Evolutionary conservation across 2,329 filamentous ascomycete species (phyloP).

Genomic region (Sarocladium brachiariae): DNA sequence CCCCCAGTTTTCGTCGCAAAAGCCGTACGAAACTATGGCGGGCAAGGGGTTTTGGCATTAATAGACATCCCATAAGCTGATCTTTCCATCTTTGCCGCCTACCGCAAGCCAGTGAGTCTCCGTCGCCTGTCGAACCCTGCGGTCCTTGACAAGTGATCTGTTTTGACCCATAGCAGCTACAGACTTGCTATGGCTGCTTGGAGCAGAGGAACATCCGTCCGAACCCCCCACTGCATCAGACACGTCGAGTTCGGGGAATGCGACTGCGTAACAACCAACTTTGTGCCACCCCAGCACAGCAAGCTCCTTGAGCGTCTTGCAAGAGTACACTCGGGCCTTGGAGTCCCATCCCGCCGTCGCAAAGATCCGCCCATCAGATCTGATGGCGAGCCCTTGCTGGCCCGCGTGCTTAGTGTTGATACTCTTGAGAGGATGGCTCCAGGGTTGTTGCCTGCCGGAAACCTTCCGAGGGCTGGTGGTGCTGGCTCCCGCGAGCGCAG

Average conservation of each 20-base stretch:
- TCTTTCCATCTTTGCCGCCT: constrained; percentile 89
- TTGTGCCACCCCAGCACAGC: constrained; percentile 94
- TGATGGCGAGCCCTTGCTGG: constrained; percentile 72
- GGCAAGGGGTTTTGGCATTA: constrained; percentile 24
- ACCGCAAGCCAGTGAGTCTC: constrained; percentile 81
- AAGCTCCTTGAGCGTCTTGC: constrained; percentile 74
- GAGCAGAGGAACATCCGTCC: too few relatives aligned
- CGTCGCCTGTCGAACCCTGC: constrained; percentile 56
- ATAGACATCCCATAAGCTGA: constrained; percentile 94
- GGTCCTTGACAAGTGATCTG: constrained; percentile 46
- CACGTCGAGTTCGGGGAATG: constrained; percentile 51
- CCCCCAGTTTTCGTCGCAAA: too few relatives aligned
- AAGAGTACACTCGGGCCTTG: constrained; percentile 71
- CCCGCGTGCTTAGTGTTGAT: constrained; percentile 82
- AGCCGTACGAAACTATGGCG: too few relatives aligned
- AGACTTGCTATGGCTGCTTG: constrained; percentile 16
- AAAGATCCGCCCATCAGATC: constrained; percentile 76
- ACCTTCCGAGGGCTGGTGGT: neutral
- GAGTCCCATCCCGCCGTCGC: constrained; percentile 92
- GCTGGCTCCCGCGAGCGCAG: constrained; percentile 15
- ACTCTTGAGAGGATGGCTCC: constrained; percentile 48
- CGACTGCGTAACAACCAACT: constrained; percentile 75
- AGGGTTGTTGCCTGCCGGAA: constrained; percentile 22
- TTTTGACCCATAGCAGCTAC: constrained; percentile 12
- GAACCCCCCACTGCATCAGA: too few relatives aligned